These are phyloP conservation scores for Pleurozium schreberi DNA, from an alignment of 225 moss, liverwort and hornwort genomes.

Conservation along the genomic window DNA sequence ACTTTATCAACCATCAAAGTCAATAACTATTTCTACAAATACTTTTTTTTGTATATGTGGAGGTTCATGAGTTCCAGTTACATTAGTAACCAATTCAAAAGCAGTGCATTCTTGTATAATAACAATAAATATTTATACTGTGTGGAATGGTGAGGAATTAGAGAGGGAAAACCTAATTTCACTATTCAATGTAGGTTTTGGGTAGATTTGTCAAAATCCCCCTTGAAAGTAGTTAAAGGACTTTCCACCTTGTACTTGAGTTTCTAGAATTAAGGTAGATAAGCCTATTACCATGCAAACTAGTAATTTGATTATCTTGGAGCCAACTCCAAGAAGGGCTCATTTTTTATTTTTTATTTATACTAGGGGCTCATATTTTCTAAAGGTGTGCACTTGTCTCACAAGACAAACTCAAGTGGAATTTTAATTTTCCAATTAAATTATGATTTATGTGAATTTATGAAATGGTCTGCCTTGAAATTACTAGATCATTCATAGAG, in stretches of 20 bases:
- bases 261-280: neutral
- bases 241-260: neutral
- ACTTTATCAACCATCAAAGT: too few species aligned
- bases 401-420: fast-evolving
- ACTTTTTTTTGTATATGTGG: too few species aligned
- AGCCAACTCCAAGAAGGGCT: neutral
- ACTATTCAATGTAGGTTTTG: too few species aligned
- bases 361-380: neutral
- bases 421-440: neutral
- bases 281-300: neutral
- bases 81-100: too few species aligned
- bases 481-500: neutral
- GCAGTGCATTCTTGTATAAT: too few species aligned
- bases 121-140: too few species aligned
- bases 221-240: neutral
- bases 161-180: too few species aligned
- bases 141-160: too few species aligned
- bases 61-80: too few species aligned
- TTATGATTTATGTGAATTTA: fast-evolving
- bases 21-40: too few species aligned
- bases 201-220: neutral
- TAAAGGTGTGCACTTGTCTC: neutral
- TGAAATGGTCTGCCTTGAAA: neutral
- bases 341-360: too few species aligned
- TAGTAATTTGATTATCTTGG: neutral